Evolutionary conservation across 2,329 filamentous ascomycete species (phyloP).

Genomic region (Cordyceps sp.): DNA sequence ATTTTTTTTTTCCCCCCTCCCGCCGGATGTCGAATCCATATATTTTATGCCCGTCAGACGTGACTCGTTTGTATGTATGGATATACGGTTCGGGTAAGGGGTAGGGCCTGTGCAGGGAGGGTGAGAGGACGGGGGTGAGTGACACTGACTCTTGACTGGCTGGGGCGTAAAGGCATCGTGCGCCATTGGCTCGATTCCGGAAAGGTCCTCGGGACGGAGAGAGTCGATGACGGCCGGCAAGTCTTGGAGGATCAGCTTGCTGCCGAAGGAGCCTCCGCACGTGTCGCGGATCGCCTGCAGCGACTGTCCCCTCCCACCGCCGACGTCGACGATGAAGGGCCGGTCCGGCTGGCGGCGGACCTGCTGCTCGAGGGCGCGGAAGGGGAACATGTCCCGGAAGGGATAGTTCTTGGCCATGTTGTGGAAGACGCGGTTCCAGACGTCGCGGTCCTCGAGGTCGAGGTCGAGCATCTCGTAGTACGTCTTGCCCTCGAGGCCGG

Average conservation of each 20-base stretch:
- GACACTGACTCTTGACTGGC: conserved; percentile 9
- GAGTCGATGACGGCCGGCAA: conserved; percentile 12
- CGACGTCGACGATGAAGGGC: conserved; percentile 13
- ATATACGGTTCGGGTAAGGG: too few relatives aligned
- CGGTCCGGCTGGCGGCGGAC: conserved; percentile 11
- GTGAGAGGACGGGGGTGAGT: too few relatives aligned
- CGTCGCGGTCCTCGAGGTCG: conserved; percentile 7
- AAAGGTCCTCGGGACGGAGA: conserved; percentile 8
- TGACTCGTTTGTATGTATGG: too few relatives aligned
- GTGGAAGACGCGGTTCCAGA: conserved; percentile 13
- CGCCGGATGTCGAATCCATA: too few relatives aligned
- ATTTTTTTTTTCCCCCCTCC: too few relatives aligned
- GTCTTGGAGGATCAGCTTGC: conserved; percentile 14
- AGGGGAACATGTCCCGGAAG: conserved; percentile 14
- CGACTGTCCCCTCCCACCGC: conserved; percentile 12
- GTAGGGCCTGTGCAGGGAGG: too few relatives aligned
- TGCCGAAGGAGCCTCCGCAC: conserved; percentile 8
- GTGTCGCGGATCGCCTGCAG: conserved; percentile 9
- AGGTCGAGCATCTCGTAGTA: conserved; percentile 14
- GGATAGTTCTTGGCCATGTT: conserved; percentile 13
- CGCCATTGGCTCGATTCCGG: conserved; percentile 8
- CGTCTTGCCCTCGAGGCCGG: conserved; percentile 13
- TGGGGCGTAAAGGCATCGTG: conserved; percentile 11
- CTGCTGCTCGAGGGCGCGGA: conserved; percentile 8
- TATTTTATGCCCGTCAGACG: too few relatives aligned